phyloP scores from a whole-genome alignment of 2,329 filamentous ascomycete genomes.

The Fusarium caatingaense region DNA sequence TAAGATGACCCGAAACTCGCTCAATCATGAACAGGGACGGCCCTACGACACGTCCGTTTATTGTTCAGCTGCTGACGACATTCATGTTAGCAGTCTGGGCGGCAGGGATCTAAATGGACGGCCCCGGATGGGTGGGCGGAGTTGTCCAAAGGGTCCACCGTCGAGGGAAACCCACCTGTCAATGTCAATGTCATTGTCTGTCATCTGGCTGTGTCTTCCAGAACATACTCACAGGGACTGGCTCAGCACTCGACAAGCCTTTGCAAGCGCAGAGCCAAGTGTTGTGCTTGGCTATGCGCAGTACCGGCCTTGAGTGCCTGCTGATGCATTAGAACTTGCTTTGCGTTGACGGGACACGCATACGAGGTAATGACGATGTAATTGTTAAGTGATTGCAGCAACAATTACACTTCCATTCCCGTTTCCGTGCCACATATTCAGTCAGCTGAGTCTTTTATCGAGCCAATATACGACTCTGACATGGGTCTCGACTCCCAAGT shows the following conservation, averaged over 20 bases:
- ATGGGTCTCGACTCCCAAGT: constrained; percentile 5
- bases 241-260: not conserved
- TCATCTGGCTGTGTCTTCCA: not conserved
- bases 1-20: not conserved
- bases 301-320: too few species aligned
- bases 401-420: constrained; percentile 14
- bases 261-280: not conserved
- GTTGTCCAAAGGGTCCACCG: constrained; percentile 18
- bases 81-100: constrained; percentile 6
- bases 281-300: not conserved
- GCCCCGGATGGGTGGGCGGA: constrained; percentile 22
- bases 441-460: constrained; percentile 10
- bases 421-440: constrained; percentile 6
- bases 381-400: not conserved
- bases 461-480: constrained; percentile 8
- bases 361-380: not conserved
- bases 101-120: constrained; percentile 35
- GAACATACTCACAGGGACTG: constrained; percentile 4
- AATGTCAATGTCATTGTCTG: constrained; percentile 9
- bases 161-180: constrained; percentile 13
- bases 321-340: not conserved
- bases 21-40: not conserved
- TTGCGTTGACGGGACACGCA: not conserved
- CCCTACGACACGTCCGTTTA: not conserved
- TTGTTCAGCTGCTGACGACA: constrained; percentile 32